Evolutionary conservation across 805 yeast genomes (phyloP), one percentile per base, ranked within the genome.

Genomic region (Candida awuae): DNA sequence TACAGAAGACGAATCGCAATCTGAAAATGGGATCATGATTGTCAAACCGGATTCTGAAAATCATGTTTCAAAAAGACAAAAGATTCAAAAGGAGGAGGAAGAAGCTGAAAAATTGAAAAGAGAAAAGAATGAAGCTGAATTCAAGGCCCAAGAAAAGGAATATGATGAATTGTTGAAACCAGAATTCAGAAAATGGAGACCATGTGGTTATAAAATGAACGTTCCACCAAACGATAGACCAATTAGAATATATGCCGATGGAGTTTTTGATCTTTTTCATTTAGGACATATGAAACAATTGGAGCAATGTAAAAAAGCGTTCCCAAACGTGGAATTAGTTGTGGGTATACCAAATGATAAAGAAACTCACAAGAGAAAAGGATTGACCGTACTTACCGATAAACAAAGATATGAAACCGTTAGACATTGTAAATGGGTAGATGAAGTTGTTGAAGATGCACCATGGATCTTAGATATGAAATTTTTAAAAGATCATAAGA

Each of bases 221-320:
- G 50, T 79, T 19, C 98, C 98, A 3, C 94, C 96, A 2, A 66
- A 58, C 4, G 92, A 82, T 54, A 71, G 96, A 43, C 88, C 95
- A 1, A 77, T 92, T 21, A 72, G 98, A 44, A 76, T 92, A n/a
- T 92, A 92, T 58, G 98, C 98, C 6, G 98, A 92, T 62, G 98
- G 98, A 38, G 96, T 92, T 15, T 92, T 92, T 66, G 98, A 92
- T 62, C 66, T 92, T 46, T 92, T 92, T 65, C 98, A 92, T 62
- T 60, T 92, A 54, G 98, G 98, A 18, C 98, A 92, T 58, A 92
- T 92, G 98, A 78, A 87, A 55, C 98, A 92, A 61, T 69, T 92
- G 51, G 97, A 92, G 57, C 98, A 92, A 63, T 90, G 97, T 51
- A 90, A 92, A 54, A 88, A 90, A 59, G 75, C 95, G 13, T 77